phyloP scores from a whole-genome alignment of 306 rosid genomes.

The Acacia melanoxylon region DNA sequence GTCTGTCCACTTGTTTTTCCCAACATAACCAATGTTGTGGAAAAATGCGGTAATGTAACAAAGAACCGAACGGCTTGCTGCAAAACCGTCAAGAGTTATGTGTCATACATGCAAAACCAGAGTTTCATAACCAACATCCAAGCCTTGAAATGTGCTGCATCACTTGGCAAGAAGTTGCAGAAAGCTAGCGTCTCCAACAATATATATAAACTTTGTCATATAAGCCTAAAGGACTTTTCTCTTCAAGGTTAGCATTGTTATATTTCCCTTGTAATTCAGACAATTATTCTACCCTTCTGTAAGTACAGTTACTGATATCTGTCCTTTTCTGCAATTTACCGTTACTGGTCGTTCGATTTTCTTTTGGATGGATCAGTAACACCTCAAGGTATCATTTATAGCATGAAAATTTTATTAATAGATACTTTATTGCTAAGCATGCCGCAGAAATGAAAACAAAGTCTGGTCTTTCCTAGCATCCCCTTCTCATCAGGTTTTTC shows the following conservation, averaged over 20 bases:
- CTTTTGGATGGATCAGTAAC: constrained; percentile 48
- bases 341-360: constrained; percentile 26
- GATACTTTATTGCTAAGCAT: constrained; percentile 4
- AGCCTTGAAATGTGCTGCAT: constrained; percentile 69
- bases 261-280: constrained; percentile 8
- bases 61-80: constrained; percentile 54
- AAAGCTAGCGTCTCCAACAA: constrained; percentile 48
- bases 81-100: constrained; percentile 51
- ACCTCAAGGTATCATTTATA: constrained; percentile 49
- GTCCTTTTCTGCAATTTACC: constrained; percentile 21
- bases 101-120: constrained; percentile 62
- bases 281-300: constrained; percentile 17
- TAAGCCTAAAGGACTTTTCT: constrained; percentile 72
- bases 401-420: not conserved
- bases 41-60: constrained; percentile 48
- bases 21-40: constrained; percentile 43
- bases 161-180: constrained; percentile 63
- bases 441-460: not conserved
- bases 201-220: constrained; percentile 57
- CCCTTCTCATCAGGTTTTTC: constrained; percentile 4
- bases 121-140: constrained; percentile 74
- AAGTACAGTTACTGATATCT: constrained; percentile 30
- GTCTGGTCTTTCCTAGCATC: not conserved
- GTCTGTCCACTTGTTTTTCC: constrained; percentile 67
- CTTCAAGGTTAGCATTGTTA: constrained; percentile 61